Conservation (phyloP, 192 early-diverging fungal genomes). For the Coemansia sp. region DNA sequence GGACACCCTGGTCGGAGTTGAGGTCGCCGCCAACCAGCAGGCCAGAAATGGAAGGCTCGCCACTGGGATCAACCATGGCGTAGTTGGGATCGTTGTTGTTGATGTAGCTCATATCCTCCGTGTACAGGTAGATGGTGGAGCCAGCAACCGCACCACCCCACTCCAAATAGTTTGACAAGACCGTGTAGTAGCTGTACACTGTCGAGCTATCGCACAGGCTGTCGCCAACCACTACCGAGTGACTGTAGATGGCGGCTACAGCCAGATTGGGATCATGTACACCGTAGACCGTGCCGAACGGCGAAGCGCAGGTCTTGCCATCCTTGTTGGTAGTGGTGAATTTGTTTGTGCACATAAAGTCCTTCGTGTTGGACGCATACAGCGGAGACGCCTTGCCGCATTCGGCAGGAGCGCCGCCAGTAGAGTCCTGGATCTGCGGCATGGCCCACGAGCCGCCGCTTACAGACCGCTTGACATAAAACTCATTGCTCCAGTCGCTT, state of each 20-base stretch:
- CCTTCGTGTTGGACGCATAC: conserved; percentile 24
- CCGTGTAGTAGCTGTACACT: conserved; percentile 40
- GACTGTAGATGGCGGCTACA: conserved; percentile 39
- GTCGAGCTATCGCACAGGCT: conserved; percentile 22
- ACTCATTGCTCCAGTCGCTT: conserved; percentile 27
- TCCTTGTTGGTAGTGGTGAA: conserved; percentile 6
- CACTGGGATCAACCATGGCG: conserved; percentile 22
- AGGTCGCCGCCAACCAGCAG: conserved; percentile 33
- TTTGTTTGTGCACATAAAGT: conserved; percentile 30
- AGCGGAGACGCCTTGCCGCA: conserved; percentile 22
- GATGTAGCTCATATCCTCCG: conserved; percentile 23
- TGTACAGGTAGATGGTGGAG: conserved; percentile 43
- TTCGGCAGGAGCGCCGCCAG: conserved; percentile 8
- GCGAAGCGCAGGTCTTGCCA: conserved; percentile 16
- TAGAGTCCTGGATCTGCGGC: conserved; percentile 9
- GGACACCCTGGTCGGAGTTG: conserved; percentile 4
- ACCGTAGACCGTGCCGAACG: conserved; percentile 36
- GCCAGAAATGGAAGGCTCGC: conserved; percentile 12
- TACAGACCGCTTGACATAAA: conserved; percentile 18
- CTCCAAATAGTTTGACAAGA: conserved; percentile 44
- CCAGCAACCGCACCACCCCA: conserved; percentile 41
- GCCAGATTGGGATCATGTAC: conserved; percentile 31
- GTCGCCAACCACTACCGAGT: conserved; percentile 37
- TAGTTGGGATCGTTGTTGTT: conserved; percentile 43
- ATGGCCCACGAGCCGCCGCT: conserved; percentile 7